Base-by-base conservation (phyloP, 148 eudicot genomes). In the Rhododendron vialii region DNA sequence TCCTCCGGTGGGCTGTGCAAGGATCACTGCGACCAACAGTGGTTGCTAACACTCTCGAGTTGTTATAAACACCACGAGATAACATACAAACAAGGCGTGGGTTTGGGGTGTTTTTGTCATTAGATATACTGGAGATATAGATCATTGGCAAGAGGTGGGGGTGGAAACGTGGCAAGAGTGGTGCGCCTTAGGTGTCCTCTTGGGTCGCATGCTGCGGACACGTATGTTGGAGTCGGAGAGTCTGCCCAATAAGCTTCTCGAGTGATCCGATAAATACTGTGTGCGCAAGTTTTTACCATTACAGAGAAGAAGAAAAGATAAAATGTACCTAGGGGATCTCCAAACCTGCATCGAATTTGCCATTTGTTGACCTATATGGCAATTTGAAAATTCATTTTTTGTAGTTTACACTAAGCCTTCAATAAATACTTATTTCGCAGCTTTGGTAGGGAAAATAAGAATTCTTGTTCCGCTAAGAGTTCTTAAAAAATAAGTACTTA, bases 171-270 rank as follows among this genome's bases (percentile, higher is more conserved):
- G 83, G 86, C 84, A 5, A 11, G 81, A 83, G 71, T 63, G 5
- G n/a, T 59, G 18, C 5, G 38, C 36, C 73, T 24, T 63, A 77
- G 85, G 88, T 89, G 88, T 61, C 48, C 2, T 63, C 17, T 2
- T 61, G 55, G 45, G 78, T 53, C 82, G 78, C 28, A 48, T 55
- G 84, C 86, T 76, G 75, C 61, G 74, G 88, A 89, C 88, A 86
- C 87, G 90, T 30, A 30, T 30, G 30, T 83, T 12, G 7, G 8
- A 30, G 24, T 14, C 20, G 57, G 74, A 69, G 35, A 41, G 45
- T 63, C 20, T 63, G 1, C 71, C 28, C 71, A 30, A 30, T 30
- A 10, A 24, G 71, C 28, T 63, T 63, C 76, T 69, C 33, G 33
- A 30, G 71, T 24, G 69, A 8, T 61, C 69, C 28, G 10, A 63